Evolutionary conservation across 345 rosid species (phyloP).

Genomic region (Arabidopsis arenosa): DNA sequence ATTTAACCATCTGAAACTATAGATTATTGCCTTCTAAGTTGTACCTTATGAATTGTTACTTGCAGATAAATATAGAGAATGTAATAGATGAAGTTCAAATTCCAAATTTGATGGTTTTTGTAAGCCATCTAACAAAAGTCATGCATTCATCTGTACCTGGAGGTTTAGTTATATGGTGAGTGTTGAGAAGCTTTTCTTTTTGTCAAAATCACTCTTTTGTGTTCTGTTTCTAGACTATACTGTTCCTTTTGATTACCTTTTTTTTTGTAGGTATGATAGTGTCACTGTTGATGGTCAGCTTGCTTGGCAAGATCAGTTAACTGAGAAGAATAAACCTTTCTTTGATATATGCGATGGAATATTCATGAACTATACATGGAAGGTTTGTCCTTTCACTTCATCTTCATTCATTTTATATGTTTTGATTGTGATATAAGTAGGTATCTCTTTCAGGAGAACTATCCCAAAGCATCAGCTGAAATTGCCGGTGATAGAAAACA

Average conservation of each 20-base stretch:
- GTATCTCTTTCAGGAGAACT: slow-evolving; percentile 52
- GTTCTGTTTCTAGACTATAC: background rate
- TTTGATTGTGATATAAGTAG: slow-evolving; percentile 6
- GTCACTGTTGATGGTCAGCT: slow-evolving; percentile 66
- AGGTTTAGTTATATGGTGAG: slow-evolving; percentile 82
- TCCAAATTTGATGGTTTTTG: slow-evolving; percentile 65
- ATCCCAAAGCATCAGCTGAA: slow-evolving; percentile 63
- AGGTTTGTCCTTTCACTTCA: slow-evolving; percentile 50
- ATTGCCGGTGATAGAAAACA: slow-evolving; percentile 74
- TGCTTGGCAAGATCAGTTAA: slow-evolving; percentile 69
- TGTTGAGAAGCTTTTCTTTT: background rate
- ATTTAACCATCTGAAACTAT: background rate
- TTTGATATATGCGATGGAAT: slow-evolving; percentile 86
- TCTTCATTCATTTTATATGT: background rate
- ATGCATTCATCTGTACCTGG: slow-evolving; percentile 75
- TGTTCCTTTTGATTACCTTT: background rate
- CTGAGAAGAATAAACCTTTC: slow-evolving; percentile 68
- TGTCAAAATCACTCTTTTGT: background rate
- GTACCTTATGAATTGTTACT: slow-evolving; percentile 17
- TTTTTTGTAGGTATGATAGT: slow-evolving; percentile 72
- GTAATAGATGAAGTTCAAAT: slow-evolving; percentile 51
- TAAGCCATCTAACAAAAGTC: slow-evolving; percentile 64
- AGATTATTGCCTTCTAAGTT: background rate
- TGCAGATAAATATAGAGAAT: slow-evolving; percentile 80
- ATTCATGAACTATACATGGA: slow-evolving; percentile 72